Conservation (phyloP, 176 grass and related monocot genomes). For the Avena sativa region DNA sequence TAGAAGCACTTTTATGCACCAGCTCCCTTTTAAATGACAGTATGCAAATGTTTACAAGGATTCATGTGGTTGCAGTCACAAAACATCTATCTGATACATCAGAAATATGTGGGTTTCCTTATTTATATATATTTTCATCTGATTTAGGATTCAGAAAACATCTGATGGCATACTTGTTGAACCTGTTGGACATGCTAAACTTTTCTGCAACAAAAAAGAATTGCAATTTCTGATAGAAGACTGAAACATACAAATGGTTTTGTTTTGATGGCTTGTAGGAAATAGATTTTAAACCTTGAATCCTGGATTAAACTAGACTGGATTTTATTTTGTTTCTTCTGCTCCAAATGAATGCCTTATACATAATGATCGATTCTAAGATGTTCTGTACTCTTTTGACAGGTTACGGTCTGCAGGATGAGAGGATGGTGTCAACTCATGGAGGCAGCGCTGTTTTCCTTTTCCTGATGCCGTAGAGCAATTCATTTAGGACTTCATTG, state of each 20-base stretch:
- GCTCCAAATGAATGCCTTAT: neutral
- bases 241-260: neutral
- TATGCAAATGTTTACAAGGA: neutral
- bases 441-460: neutral
- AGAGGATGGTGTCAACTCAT: neutral
- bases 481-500: slow-evolving; percentile 8
- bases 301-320: neutral
- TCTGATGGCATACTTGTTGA: neutral
- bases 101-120: neutral
- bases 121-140: neutral
- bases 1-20: neutral
- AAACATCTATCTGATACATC: neutral
- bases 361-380: neutral
- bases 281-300: neutral
- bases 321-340: neutral
- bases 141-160: neutral
- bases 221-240: neutral
- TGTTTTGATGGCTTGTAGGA: neutral
- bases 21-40: neutral
- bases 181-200: neutral
- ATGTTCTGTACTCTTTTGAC: neutral
- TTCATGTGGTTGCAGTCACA: neutral
- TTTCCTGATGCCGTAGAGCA: neutral
- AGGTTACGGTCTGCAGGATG: neutral
- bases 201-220: too few relatives aligned